Evolutionary conservation across 2,329 filamentous ascomycete species (phyloP).

Genomic region (Fusarium dlaminii): DNA sequence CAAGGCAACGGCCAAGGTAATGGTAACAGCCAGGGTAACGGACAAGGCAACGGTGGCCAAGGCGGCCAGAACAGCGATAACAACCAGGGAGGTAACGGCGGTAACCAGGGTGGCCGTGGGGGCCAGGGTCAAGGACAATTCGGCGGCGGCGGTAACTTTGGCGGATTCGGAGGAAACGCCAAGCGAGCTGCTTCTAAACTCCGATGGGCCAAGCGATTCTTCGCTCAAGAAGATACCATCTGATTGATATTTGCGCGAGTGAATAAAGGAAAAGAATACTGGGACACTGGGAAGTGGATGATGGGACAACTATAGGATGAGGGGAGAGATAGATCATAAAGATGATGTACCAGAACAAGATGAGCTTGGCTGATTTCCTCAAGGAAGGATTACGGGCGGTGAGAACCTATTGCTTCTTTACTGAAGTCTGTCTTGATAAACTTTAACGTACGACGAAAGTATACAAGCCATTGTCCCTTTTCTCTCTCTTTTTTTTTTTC

Average conservation of each 20-base stretch:
- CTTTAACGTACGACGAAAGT: background rate
- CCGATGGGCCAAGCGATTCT: slow-evolving; percentile 27
- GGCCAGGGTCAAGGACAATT: background rate
- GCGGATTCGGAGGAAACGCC: slow-evolving; percentile 19
- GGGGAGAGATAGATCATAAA: background rate
- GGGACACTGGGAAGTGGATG: background rate
- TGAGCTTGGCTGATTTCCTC: background rate
- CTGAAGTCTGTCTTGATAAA: background rate
- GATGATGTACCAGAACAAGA: background rate
- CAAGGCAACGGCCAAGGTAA: background rate
- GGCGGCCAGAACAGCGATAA: background rate
- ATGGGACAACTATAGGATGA: background rate
- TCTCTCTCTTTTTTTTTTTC: too few relatives aligned
- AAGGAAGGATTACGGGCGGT: background rate
- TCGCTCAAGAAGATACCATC: background rate
- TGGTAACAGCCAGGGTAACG: background rate
- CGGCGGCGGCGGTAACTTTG: background rate
- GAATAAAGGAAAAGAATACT: background rate
- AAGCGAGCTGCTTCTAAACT: slow-evolving; percentile 16
- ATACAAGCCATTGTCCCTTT: background rate
- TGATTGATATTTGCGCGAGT: background rate
- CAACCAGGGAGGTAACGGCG: background rate
- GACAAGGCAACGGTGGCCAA: background rate
- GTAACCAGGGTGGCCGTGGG: background rate
- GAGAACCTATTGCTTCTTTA: background rate